These are phyloP conservation scores for Epichloe brachyelytri DNA, from an alignment of 2,329 filamentous ascomycete species.

Conservation along the genomic window DNA sequence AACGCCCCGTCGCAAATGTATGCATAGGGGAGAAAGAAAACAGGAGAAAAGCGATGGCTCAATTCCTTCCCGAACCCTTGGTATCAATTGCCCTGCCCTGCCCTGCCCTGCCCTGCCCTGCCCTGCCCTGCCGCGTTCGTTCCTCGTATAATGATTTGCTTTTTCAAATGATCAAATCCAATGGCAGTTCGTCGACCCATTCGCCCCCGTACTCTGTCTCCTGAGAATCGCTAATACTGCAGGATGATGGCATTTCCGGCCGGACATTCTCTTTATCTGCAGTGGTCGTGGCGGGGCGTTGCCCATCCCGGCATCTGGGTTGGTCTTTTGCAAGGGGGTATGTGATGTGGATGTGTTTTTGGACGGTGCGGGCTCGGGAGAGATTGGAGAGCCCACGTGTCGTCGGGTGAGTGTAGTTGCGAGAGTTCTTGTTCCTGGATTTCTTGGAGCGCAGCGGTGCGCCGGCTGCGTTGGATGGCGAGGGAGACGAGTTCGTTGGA, in stretches of 20 bases:
- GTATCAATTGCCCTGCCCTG: neutral
- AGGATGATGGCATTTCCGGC: neutral
- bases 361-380: neutral
- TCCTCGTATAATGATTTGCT: neutral
- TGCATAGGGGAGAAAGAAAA: neutral
- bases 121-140: neutral
- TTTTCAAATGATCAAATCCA: slow-evolving; percentile 15
- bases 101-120: too few species aligned
- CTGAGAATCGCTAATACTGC: slow-evolving; percentile 16
- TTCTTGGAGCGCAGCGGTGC: slow-evolving; percentile 19
- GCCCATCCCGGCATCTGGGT: too few species aligned
- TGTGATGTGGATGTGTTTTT: neutral
- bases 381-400: neutral
- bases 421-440: slow-evolving; percentile 15
- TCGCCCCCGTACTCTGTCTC: slow-evolving; percentile 26
- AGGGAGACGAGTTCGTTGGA: slow-evolving; percentile 21
- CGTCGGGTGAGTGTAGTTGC: slow-evolving; percentile 5
- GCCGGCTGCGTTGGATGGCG: slow-evolving; percentile 22
- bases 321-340: neutral
- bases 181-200: slow-evolving; percentile 25
- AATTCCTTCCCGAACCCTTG: neutral
- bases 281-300: neutral
- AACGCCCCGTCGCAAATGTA: too few species aligned
- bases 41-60: neutral
- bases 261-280: slow-evolving; percentile 15